Evolutionary conservation across 164 flowering plant genomes (phyloP), one percentile per base, ranked within the genome.

Genomic region (Aristolochia californica): DNA sequence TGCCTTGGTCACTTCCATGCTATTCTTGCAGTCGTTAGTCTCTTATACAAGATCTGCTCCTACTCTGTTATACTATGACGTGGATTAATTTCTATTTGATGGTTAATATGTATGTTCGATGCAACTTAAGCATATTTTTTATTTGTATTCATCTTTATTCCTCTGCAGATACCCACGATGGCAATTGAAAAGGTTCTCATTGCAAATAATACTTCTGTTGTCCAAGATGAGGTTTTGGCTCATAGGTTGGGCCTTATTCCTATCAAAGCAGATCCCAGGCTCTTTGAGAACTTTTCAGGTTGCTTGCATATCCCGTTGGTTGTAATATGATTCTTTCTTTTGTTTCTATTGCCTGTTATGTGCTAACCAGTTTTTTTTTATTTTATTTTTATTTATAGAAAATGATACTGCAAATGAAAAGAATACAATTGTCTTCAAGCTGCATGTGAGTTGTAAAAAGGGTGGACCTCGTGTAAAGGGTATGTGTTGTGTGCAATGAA

Each of bases 171-270:
- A 62, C 94, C 98, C 1, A 88, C 94, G 14, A 87, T 88, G 97
- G 98, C 98, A 57, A 87, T 93, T 74, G 98, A 93, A 66, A 88
- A 87, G 72, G 91, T 93, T 56, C 63, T 85, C 26, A 70, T 93
- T 62, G 97, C 91, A 60, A 88, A 87, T 55, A 88, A 85, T 68
- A 84, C 97, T 47, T 87, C 96, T 2, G 74, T 87, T 2, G 52
- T 93, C 60, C 94, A 81, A 75, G 98, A 93, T 68, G 98, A 93
- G 75, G 96, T 88, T 48, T 87, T 91, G 62, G 66, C 98, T 40
- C 96, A 88, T 54, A 82, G 98, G 63, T 71, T 93, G 74, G 95
- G 97, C 56, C 87, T 93, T 43, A 80, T 93, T 68, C 98, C 98
- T 4, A 72, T 93, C 48, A 71, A 70, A 24, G 84, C 64, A 59